phyloP scores from a whole-genome alignment of 441 rosid genomes.

The Populus hybrid region DNA sequence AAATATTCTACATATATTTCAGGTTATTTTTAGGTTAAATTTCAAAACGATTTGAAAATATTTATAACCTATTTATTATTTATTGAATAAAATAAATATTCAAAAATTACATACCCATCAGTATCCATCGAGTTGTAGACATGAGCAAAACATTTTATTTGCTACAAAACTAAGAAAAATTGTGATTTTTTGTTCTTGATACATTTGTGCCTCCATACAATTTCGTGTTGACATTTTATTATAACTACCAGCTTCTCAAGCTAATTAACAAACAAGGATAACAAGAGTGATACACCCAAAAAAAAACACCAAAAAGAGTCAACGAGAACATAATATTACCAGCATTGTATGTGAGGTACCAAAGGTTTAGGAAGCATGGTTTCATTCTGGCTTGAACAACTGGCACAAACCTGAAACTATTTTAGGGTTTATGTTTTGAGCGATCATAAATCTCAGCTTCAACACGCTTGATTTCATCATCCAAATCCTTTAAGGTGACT shows the following conservation, averaged over 20 bases:
- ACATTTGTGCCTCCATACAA: not conserved
- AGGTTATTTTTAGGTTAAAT: no score
- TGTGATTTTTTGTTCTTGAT: not conserved
- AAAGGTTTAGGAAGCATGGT: not conserved
- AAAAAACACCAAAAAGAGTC: no score
- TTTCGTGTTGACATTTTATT: not conserved
- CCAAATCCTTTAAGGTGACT: slow-evolving; percentile 38
- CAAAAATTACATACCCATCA: no score
- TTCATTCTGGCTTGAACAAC: not conserved
- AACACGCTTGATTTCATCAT: slow-evolving; percentile 49
- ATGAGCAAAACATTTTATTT: no score
- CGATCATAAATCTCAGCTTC: slow-evolving; percentile 40
- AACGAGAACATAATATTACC: not conserved
- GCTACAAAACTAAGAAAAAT: not conserved
- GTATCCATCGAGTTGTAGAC: no score
- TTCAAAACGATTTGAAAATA: no score
- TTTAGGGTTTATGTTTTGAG: slow-evolving; percentile 17
- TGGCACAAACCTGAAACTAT: not conserved
- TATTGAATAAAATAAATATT: no score
- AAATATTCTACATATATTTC: no score
- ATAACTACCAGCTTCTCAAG: not conserved
- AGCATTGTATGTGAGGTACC: not conserved
- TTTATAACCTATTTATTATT: no score
- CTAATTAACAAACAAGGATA: no score
- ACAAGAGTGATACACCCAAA: not conserved